These are phyloP conservation scores for Irpex lacteus DNA, from an alignment of 1,284 basidiomycete genomes.

Conservation along the genomic window DNA sequence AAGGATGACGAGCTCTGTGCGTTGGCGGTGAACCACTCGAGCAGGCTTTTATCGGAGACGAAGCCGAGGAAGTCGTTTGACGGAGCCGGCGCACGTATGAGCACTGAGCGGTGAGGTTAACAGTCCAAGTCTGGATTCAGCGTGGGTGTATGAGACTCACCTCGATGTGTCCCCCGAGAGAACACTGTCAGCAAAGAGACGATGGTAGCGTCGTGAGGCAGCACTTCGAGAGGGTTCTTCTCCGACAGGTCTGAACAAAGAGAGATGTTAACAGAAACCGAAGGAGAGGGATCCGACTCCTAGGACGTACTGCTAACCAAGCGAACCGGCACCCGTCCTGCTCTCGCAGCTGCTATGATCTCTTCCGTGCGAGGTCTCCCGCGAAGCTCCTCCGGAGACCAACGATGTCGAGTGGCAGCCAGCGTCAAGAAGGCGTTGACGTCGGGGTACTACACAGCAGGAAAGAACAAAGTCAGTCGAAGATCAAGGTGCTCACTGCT, in stretches of 20 bases:
- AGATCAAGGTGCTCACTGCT: background rate
- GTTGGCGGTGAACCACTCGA: slow-evolving; percentile 60
- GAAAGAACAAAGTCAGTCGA: background rate
- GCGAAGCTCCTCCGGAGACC: slow-evolving; percentile 53
- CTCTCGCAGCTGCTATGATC: slow-evolving; percentile 69
- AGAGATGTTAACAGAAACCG: too few species aligned
- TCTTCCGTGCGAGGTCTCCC: slow-evolving; percentile 58
- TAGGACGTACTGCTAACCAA: slow-evolving; percentile 63
- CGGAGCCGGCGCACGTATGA: slow-evolving; percentile 42
- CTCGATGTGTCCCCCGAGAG: slow-evolving; percentile 66
- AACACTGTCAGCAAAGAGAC: slow-evolving; percentile 64
- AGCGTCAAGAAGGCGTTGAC: slow-evolving; percentile 80
- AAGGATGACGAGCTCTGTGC: slow-evolving; percentile 45
- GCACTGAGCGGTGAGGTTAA: slow-evolving; percentile 34
- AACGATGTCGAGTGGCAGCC: slow-evolving; percentile 71
- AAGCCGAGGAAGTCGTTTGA: slow-evolving; percentile 53
- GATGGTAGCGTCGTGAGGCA: slow-evolving; percentile 61
- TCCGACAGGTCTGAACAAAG: slow-evolving; percentile 63
- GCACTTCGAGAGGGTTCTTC: slow-evolving; percentile 69
- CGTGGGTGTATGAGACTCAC: slow-evolving; percentile 30
- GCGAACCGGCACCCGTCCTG: slow-evolving; percentile 66
- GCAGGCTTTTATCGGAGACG: slow-evolving; percentile 65
- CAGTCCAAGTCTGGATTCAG: background rate
- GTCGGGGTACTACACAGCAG: slow-evolving; percentile 59
- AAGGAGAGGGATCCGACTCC: background rate